Conservation (phyloP, 306 rosid species). For the Trifolium pratense region DNA sequence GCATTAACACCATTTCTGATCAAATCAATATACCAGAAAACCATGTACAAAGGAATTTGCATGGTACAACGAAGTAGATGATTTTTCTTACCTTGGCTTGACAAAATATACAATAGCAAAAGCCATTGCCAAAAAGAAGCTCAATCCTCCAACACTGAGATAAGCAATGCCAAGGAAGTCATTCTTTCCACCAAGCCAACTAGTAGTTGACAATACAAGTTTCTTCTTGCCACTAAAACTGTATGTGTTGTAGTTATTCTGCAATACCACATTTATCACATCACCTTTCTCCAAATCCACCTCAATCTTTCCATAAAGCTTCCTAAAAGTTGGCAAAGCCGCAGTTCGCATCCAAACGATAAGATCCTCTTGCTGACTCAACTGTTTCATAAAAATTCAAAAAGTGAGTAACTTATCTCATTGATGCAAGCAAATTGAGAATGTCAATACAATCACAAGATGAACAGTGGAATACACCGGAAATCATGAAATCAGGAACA, state of each 20-base stretch:
- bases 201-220: slow-evolving; percentile 80
- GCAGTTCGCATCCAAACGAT: slow-evolving; percentile 96
- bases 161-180: slow-evolving; percentile 89
- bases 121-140: slow-evolving; percentile 83
- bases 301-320: slow-evolving; percentile 79
- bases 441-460: slow-evolving; percentile 3
- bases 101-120: slow-evolving; percentile 79
- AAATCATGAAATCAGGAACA: background rate
- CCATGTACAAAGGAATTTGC: too few species aligned
- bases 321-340: slow-evolving; percentile 85
- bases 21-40: too few species aligned
- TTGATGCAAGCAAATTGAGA: slow-evolving; percentile 29
- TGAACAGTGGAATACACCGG: background rate
- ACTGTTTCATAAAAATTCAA: slow-evolving; percentile 56
- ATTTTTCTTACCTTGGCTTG: slow-evolving; percentile 81
- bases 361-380: slow-evolving; percentile 80
- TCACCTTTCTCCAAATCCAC: slow-evolving; percentile 64
- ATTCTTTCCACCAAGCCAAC: slow-evolving; percentile 88
- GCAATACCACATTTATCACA: slow-evolving; percentile 50
- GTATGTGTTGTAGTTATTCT: slow-evolving; percentile 72
- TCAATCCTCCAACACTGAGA: slow-evolving; percentile 88
- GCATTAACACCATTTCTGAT: slow-evolving; percentile 32
- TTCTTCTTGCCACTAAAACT: slow-evolving; percentile 78
- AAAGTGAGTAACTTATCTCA: slow-evolving; percentile 43
- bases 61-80: background rate